Conservation (phyloP, 78 protist species). For the Pigoraptor vietnamica region DNA sequence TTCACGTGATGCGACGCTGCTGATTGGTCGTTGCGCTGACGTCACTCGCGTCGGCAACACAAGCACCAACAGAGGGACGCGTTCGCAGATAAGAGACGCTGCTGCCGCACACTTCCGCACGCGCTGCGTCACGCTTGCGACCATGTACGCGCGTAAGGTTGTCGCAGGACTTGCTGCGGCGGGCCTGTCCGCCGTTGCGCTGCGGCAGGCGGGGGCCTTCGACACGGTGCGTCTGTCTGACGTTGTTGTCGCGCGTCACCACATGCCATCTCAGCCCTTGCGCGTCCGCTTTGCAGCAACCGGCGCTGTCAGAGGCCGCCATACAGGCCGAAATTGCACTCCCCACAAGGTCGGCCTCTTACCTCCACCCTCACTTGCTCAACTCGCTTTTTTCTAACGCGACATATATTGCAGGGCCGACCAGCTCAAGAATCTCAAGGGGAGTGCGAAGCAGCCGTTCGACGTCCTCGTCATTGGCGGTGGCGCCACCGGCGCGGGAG, state of each 20-base stretch:
- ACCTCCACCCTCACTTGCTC: no score
- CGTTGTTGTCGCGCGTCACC: not conserved
- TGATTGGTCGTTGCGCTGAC: not conserved
- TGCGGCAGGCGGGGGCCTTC: not conserved
- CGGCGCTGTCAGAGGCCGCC: not conserved
- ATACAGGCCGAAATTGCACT: not conserved
- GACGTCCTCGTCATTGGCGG: constrained; percentile 87
- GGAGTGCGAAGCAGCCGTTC: not conserved
- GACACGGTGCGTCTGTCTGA: not conserved
- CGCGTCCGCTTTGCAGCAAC: not conserved
- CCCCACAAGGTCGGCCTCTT: not conserved
- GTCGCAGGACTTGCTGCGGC: not conserved
- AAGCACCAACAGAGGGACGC: not conserved
- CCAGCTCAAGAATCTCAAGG: not conserved
- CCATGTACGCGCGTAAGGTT: not conserved
- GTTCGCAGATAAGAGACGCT: not conserved
- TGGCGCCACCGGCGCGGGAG: constrained; percentile 89
- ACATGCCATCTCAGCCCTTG: not conserved
- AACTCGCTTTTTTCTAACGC: no score
- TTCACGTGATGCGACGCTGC: not conserved
- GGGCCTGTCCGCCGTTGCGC: not conserved
- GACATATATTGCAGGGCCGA: not conserved
- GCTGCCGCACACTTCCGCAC: no score
- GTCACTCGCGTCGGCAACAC: not conserved
- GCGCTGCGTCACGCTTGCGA: no score